Base-by-base conservation (phyloP, 2,329 filamentous ascomycete genomes). In the Aspergillus calidoustus region DNA sequence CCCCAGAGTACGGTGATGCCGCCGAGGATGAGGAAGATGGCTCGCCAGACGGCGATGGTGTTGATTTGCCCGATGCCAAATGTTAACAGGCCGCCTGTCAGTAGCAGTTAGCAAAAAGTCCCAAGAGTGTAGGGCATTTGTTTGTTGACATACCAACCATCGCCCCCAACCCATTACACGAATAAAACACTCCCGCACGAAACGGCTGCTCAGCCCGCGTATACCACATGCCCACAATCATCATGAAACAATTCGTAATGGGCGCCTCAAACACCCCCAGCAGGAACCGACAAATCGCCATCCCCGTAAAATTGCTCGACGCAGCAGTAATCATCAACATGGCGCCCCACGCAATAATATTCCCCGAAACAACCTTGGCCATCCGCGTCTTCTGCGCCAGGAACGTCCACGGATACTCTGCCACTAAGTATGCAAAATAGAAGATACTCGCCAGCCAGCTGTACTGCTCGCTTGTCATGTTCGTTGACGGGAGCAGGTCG, bases 391-490 rank as follows among this genome's bases (percentile, higher is more conserved):
- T 71, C 56, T 75, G 72, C 4, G 73, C 71, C 5, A 76, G 64
- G 46, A 73, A 69, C 51, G 76, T 76, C 34, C 79, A 78, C 0
- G 79, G 79, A 57, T 79, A 80, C 46, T 83, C 80, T 1, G 79
- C 80, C 0, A 76, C 68, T 3, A 83, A 8, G 51, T 77, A 79
- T 4, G 77, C 83, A n/a, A 86, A 77, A 62, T 86, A 86, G 68
- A 86, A 86, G 4, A 86, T 81, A 23, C 79, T 82, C 1, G 82
- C 81, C n/a, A 85, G 77, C 83, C 84, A 86, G 51, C 78, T 79
- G 63, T 86, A 87, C 51, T 73, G 61, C 55, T 71, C 56, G 51
- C 69, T 72, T 17, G 61, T 63, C 66, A 85, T 84, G 19, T 78
- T 73, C 0, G 83, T 84, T 23, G 79, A 79, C 13, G 74, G 71